Evolutionary conservation across 129 eudicot genomes (phyloP), one percentile per base, ranked within the genome.

Genomic region (Flaveria bidentis): DNA sequence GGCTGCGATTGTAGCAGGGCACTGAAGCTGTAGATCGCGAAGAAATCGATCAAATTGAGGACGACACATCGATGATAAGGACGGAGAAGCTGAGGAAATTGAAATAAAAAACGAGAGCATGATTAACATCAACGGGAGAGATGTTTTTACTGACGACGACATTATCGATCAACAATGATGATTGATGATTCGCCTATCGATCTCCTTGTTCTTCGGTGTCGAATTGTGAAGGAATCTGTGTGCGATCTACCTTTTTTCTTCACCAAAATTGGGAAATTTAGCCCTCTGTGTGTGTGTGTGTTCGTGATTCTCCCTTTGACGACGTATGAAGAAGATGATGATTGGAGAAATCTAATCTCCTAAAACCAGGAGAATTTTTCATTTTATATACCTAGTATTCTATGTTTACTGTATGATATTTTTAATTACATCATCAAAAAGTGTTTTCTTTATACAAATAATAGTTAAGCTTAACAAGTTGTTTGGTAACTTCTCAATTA

Each of bases 11-110:
- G 55, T 23, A 12, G 16, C 47, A 68, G 84, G 76, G 84, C 81
- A 75, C 76, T 81, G 84, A 36, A 75, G 80, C 66, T 50, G 76
- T 36, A 81, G 84, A 81, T 81, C 84, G 76, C 26, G 80, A 58
- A 81, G 76, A 69, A 75, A 66, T 0, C 63, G 69, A 50, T 33
- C 16, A 30, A 20, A 28, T 13, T 73, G 72, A 50, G 66, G 77
- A 78, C 28, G 47, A 47, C 77, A 72, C n/a, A 8, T 80, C 47
- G 83, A 36, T 10, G 57, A 28, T 33, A 78, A 46, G 26, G 63
- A 13, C 72, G 53, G 64, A 67, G 62, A 61, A 47, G 80, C 26
- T 49, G 62, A 68, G 22, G 57, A 76, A 58, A 46, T 56, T 51
- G 79, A 68, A 36, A 69, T 50, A 22, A 9, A 12, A 72, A 74